Evolutionary conservation across 768 basidiomycete species (phyloP).

Genomic region (Mycena albidolilacea): DNA sequence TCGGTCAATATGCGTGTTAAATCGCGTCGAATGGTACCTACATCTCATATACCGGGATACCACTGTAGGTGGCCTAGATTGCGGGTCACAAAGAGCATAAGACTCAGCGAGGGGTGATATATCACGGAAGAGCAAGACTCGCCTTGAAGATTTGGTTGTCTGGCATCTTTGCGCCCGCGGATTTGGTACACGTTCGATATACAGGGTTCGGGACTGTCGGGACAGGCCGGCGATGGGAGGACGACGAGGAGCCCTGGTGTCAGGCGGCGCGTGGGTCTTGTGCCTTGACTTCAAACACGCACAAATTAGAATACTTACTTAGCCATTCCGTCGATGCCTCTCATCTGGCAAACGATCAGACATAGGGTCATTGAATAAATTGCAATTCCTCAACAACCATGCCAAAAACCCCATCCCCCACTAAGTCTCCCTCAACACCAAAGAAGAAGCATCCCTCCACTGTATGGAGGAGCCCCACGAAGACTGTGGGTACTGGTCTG

Average conservation of each 20-base stretch:
- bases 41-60: conserved; percentile 95
- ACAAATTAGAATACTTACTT: conserved; percentile 1
- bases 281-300: conserved; percentile 2
- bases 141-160: conserved; percentile 94
- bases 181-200: conserved; percentile 4
- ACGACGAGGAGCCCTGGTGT: not conserved
- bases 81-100: conserved; percentile 43
- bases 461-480: conserved; percentile 25
- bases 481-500: not conserved
- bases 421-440: conserved; percentile 31
- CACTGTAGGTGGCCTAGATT: conserved; percentile 89
- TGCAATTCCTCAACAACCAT: conserved; percentile 7
- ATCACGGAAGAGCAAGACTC: conserved; percentile 37
- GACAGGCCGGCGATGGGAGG: not conserved
- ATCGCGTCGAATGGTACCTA: conserved; percentile 62
- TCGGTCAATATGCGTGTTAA: conserved; percentile 52
- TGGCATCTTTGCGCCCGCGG: conserved; percentile 65
- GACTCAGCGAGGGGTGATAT: conserved; percentile 34
- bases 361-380: conserved; percentile 11
- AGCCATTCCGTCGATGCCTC: no score
- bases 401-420: conserved; percentile 18
- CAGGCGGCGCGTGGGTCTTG: conserved; percentile 14
- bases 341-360: not conserved
- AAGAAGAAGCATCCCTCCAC: conserved; percentile 17
- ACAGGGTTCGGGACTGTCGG: not conserved